Percentiles rank a stretch among this genome's conserved stretches.
Evolutionary conservation across 345 rosid genomes (phyloP).

Genomic region (Pistacia integerrima): DNA sequence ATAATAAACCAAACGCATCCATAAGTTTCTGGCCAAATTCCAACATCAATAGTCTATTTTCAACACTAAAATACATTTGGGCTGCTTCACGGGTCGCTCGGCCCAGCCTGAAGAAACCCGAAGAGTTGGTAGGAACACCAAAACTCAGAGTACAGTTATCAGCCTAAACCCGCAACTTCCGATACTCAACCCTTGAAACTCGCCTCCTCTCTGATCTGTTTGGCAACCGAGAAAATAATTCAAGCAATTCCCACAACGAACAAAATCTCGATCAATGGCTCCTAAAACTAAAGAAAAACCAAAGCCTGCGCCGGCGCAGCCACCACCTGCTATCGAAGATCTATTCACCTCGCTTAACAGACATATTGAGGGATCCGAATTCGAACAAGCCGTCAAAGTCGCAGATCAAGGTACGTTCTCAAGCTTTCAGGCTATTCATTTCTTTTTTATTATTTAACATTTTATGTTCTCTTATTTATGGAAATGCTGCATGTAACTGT

Average conservation of each 20-base stretch:
- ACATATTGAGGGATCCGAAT: slow-evolving; percentile 66
- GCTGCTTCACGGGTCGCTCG: too few species aligned
- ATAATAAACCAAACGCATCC: too few species aligned
- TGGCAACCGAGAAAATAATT: not conserved
- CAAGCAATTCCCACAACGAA: not conserved
- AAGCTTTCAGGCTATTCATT: not conserved
- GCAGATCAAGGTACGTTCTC: slow-evolving; percentile 68
- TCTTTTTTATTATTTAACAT: not conserved
- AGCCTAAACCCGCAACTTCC: not conserved
- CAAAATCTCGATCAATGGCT: slow-evolving; percentile 49
- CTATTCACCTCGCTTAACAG: slow-evolving; percentile 66
- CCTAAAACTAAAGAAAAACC: slow-evolving; percentile 71
- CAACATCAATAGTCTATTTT: too few species aligned
- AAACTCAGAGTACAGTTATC: not conserved
- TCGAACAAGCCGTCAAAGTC: slow-evolving; percentile 58
- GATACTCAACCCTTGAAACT: not conserved
- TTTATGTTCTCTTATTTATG: not conserved
- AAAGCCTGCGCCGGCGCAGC: slow-evolving; percentile 54
- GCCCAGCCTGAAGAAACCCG: not conserved
- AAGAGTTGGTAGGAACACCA: not conserved
- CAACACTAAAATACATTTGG: too few species aligned
- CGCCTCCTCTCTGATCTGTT: not conserved
- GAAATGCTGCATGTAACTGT: not conserved
- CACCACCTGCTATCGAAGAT: slow-evolving; percentile 79
- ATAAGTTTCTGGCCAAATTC: too few species aligned